Evolutionary conservation across 148 eudicot species (phyloP).

Genomic region (Silene uniflora): DNA sequence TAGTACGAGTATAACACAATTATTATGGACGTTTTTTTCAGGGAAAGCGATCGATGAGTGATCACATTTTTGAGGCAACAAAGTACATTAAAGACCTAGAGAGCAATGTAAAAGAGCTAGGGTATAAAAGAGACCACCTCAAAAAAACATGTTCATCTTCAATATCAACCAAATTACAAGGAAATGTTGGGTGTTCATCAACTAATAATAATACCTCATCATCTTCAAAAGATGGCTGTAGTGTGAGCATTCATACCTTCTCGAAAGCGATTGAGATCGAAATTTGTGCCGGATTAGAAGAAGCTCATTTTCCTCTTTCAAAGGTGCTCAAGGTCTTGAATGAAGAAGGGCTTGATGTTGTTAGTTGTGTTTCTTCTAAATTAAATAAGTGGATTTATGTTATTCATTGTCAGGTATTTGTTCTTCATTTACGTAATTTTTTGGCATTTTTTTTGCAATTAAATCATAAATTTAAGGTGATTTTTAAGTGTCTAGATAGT

Average conservation of each 20-base stretch:
- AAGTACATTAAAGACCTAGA: conserved; percentile 53
- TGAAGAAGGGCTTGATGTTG: conserved; percentile 35
- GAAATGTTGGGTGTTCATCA: conserved; percentile 8
- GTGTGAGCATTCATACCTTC: conserved; percentile 24
- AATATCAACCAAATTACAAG: conserved; percentile 8
- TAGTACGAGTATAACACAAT: not conserved
- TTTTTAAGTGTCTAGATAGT: too few relatives aligned
- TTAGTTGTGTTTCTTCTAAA: conserved; percentile 40
- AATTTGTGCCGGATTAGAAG: conserved; percentile 15
- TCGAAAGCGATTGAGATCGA: conserved; percentile 27
- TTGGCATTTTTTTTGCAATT: not conserved
- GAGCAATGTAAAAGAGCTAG: conserved; percentile 37
- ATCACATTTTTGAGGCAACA: conserved; percentile 54
- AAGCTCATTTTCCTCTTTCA: conserved; percentile 37
- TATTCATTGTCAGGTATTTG: conserved; percentile 47
- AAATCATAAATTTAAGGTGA: not conserved
- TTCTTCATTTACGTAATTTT: not conserved
- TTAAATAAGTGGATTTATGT: conserved; percentile 30
- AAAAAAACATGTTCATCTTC: conserved; percentile 12
- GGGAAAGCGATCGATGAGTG: conserved; percentile 61
- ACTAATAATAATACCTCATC: conserved; percentile 9
- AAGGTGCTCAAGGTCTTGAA: conserved; percentile 31
- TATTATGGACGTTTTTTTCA: not conserved
- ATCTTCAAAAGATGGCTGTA: conserved; percentile 20
- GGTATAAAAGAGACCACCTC: conserved; percentile 37